Percentiles rank a stretch among this genome's conserved stretches.
Conservation (phyloP, 2,329 filamentous ascomycete species). For the Colletotrichum scovillei region DNA sequence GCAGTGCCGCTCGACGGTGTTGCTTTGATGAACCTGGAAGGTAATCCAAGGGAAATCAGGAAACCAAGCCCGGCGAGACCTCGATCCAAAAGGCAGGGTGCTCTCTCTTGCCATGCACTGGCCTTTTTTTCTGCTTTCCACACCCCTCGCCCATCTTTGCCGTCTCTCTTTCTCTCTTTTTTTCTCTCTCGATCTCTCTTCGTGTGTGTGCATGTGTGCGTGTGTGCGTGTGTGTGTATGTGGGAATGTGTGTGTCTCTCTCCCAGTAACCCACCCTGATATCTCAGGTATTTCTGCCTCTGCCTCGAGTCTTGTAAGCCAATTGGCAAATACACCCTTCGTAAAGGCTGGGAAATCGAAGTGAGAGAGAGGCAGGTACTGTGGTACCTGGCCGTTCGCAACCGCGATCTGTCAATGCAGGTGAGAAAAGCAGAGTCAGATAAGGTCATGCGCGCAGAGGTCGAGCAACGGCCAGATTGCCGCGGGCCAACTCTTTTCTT, state of each 20-base stretch:
- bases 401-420: constrained; percentile 16
- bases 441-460: constrained; percentile 4
- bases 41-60: neutral
- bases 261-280: neutral
- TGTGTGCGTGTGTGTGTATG: neutral
- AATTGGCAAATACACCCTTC: neutral
- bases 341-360: neutral
- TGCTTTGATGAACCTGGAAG: constrained; percentile 6
- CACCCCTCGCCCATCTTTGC: neutral
- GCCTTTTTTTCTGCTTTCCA: neutral
- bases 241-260: neutral
- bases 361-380: neutral
- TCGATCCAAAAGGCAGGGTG: constrained; percentile 1
- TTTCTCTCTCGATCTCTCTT: too few species aligned
- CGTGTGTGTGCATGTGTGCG: too few species aligned
- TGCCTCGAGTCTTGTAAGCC: neutral
- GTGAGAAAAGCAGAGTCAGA: neutral
- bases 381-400: neutral
- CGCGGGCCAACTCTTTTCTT: constrained; percentile 13
- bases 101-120: neutral
- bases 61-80: constrained; percentile 12
- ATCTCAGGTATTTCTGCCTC: neutral
- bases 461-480: constrained; percentile 16
- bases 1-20: constrained; percentile 61
- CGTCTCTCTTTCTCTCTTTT: neutral